Evolutionary conservation across 2,329 filamentous ascomycete species (phyloP), one percentile per base, ranked within the genome.

Genomic region (Microcyclospora tardicrescens): DNA sequence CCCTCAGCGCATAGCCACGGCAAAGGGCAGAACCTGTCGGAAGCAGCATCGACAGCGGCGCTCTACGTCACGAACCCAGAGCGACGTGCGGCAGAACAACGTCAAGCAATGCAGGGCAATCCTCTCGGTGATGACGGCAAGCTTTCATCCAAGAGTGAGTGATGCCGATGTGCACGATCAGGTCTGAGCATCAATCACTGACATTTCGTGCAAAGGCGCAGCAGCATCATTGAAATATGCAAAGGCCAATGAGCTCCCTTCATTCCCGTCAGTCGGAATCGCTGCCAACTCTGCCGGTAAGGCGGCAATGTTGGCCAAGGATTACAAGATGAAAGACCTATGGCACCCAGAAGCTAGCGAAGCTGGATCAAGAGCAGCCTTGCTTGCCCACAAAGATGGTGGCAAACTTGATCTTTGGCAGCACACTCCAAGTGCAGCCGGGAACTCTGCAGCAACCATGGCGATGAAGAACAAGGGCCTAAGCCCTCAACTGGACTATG

Each of bases 321-420:
- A 77, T 52, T 76, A 76, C 51, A 73, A 73, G 53, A 70, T 63
- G 69, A 69, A 56, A 58, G 75, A 79, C 2, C 42, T 70, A 6
- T 80, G 77, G 75, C 69, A 81, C 45, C 75, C 77, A 8, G 67
- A 77, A 41, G 63, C 71, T 39, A 81, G 73, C 53, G 64, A 73
- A 10, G 73, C 78, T 36, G 81, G 81, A 28, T 77, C 81, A 36
- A 84, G 81, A 55, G 84, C 85, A 35, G 85, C 85, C 3, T 56
- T 84, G 9, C 63, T 83, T 16, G 83, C 84, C 2, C 54, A 71
- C 45, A 68, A 61, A 50, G 67, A 71, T 39, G 68, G 68, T 35
- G 66, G 51, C 36, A 72, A 68, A 51, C 57, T 69, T 36, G 66
- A 69, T 43, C 59, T 69, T 13, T 73, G 67, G 68, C 63, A 61